Percentiles rank a stretch among this genome's conserved stretches.
Conservation (phyloP, 257 asterid genomes). For the Solanum neorickii region DNA sequence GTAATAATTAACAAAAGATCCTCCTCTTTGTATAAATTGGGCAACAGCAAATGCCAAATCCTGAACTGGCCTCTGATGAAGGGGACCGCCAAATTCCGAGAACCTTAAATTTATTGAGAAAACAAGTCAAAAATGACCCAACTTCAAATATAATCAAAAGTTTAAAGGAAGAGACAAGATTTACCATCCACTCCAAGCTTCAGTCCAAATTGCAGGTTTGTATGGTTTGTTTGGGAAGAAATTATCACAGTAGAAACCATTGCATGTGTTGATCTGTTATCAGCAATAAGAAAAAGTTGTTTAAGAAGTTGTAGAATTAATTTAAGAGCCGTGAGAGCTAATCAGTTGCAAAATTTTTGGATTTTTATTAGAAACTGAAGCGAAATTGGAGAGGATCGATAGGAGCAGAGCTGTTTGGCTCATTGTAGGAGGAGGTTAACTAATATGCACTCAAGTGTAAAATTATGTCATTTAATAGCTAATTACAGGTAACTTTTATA, state of each 20-base stretch:
- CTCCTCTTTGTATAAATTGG: conserved; percentile 81
- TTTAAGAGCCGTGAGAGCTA: neutral
- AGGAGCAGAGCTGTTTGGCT: neutral
- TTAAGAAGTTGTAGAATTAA: neutral
- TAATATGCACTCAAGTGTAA: neutral
- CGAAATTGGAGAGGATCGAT: neutral
- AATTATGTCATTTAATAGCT: neutral
- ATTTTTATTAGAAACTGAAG: neutral
- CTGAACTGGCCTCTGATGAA: conserved; percentile 69
- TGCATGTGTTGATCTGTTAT: conserved; percentile 84
- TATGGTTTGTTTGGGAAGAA: conserved; percentile 73
- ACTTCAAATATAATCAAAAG: neutral
- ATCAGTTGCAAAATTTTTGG: neutral
- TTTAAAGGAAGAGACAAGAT: neutral
- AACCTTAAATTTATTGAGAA: conserved; percentile 38
- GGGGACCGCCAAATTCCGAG: conserved; percentile 70
- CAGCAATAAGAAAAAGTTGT: neutral
- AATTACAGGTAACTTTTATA: neutral
- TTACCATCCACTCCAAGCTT: conserved; percentile 96
- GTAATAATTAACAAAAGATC: conserved; percentile 82
- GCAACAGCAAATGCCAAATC: conserved; percentile 94
- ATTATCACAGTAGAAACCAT: conserved; percentile 83
- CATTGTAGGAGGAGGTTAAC: neutral
- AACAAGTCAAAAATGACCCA: neutral
- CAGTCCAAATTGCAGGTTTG: conserved; percentile 95